These are phyloP conservation scores for Trichoderma breve DNA, from an alignment of 2,329 filamentous ascomycete genomes.

Conservation along the genomic window DNA sequence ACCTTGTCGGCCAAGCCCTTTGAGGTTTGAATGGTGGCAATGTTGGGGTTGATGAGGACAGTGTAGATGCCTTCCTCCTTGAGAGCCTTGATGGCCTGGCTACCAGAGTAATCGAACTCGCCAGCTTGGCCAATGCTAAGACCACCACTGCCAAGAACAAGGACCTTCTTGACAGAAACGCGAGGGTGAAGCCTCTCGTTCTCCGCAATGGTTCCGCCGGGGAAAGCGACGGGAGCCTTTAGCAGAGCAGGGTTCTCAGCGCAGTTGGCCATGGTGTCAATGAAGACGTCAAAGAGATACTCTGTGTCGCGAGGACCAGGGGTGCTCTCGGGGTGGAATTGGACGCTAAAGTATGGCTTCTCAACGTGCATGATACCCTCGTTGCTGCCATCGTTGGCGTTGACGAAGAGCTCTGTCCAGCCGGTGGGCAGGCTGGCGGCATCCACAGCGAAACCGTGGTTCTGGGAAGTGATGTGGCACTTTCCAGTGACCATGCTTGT, in stretches of 20 bases:
- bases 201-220: conserved; percentile 76
- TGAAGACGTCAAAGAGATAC: conserved; percentile 95
- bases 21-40: conserved; percentile 97
- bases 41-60: conserved; percentile 97
- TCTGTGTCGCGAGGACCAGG: conserved; percentile 95
- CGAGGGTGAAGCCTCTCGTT: conserved; percentile 74
- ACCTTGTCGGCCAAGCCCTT: conserved; percentile 98
- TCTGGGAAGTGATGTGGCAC: conserved; percentile 98
- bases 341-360: conserved; percentile 96
- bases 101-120: conserved; percentile 98
- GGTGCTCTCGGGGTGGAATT: conserved; percentile 97
- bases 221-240: conserved; percentile 75
- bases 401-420: conserved; percentile 95
- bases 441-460: conserved; percentile 95
- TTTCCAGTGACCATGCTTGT: conserved; percentile 93
- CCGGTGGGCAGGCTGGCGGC: conserved; percentile 68
- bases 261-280: conserved; percentile 75
- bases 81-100: conserved; percentile 95
- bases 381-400: conserved; percentile 97
- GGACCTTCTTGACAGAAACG: conserved; percentile 87
- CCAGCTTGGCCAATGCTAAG: conserved; percentile 96
- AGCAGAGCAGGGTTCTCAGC: conserved; percentile 66
- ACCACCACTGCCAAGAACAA: conserved; percentile 91
- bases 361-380: conserved; percentile 88
- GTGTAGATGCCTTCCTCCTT: conserved; percentile 99